Evolutionary conservation across 331 rosid genomes (phyloP).

Genomic region (Dryas integrifolia): DNA sequence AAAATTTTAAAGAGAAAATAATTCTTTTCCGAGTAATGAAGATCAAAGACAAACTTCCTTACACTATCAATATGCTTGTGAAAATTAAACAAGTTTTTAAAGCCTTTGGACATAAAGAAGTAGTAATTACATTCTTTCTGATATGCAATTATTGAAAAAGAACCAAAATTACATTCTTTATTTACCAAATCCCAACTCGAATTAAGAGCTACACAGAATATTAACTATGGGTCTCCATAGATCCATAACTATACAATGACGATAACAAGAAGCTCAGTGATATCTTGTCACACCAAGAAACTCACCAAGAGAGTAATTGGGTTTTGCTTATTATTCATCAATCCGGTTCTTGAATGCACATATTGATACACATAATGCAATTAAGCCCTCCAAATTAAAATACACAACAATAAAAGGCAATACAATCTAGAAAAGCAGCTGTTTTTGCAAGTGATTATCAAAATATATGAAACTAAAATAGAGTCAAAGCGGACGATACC

Average conservation of each 20-base stretch:
- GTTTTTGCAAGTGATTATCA: slow-evolving; percentile 1
- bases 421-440: background rate
- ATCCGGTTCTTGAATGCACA: background rate
- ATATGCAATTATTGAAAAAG: background rate
- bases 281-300: background rate
- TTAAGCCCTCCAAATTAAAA: background rate
- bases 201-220: background rate
- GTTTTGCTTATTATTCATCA: background rate
- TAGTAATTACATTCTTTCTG: background rate
- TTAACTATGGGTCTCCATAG: background rate
- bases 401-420: background rate
- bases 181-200: background rate
- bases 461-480: background rate
- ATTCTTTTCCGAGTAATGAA: background rate
- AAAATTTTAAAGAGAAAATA: background rate
- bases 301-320: background rate
- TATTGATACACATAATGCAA: background rate
- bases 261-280: background rate
- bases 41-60: background rate
- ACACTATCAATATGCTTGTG: background rate
- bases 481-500: slow-evolving; percentile 32
- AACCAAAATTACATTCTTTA: background rate
- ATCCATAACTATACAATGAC: background rate
- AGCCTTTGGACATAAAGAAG: background rate
- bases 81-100: background rate